These are phyloP conservation scores for Boletellus sp. DNA, from an alignment of 768 basidiomycete species.

Conservation along the genomic window DNA sequence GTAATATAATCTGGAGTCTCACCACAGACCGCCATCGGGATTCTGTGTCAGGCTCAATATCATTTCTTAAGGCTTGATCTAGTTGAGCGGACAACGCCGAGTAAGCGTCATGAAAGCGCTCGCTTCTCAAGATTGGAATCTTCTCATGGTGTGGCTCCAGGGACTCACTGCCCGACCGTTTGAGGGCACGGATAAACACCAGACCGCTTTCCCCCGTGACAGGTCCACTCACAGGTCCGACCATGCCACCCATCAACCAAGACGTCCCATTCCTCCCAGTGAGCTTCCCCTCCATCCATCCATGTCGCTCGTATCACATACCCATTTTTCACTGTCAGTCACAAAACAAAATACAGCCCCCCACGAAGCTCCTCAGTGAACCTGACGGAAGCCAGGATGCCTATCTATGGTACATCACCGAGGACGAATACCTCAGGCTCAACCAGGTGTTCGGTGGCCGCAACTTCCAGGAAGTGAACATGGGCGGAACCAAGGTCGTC, in stretches of 20 bases:
- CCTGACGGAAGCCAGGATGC: background rate
- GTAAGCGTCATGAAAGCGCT: too few relatives aligned
- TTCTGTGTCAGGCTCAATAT: too few relatives aligned
- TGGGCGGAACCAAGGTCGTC: constrained; percentile 13
- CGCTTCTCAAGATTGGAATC: too few relatives aligned
- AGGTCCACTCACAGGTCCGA: background rate
- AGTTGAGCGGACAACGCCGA: too few relatives aligned
- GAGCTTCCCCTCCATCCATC: background rate
- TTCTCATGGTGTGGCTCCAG: too few relatives aligned
- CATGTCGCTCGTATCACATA: background rate
- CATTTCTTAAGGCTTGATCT: too few relatives aligned
- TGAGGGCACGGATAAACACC: background rate
- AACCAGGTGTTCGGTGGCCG: constrained; percentile 10
- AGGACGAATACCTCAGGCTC: constrained; percentile 16
- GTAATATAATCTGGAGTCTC: too few relatives aligned
- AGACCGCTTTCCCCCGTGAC: too few relatives aligned
- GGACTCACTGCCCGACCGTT: background rate
- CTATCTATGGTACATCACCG: constrained; percentile 18
- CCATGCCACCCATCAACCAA: constrained; percentile 7
- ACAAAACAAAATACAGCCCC: constrained; percentile 6
- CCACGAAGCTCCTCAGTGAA: background rate
- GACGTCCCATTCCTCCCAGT: constrained; percentile 8
- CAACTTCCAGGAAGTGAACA: constrained; percentile 10
- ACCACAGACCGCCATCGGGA: too few relatives aligned
- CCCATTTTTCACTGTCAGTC: background rate